Base-by-base conservation (phyloP, 192 early-diverging fungal species). In the Umbelopsis ramanniana region DNA sequence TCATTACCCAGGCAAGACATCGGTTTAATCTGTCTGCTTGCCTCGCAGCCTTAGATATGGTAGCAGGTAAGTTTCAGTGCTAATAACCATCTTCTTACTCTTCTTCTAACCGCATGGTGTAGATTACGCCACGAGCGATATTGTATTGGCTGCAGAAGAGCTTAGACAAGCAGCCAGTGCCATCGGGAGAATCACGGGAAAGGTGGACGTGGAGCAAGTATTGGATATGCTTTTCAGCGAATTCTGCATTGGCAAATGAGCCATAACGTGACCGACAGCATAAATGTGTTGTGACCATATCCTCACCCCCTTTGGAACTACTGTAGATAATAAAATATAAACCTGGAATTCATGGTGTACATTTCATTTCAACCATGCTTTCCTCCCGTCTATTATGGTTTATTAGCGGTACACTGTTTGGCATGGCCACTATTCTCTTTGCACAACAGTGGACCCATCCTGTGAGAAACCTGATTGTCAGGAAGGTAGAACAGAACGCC, bases 221-320 rank as follows among this genome's bases (percentile, higher is more conserved):
- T 78, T 94, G 6, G 91, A 91, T 73, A 85, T 88, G 8, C 75
- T 94, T 26, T 94, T 94, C 76, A 79, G 88, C 40, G 82, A 90
- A 57, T 93, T 94, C 63, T 94, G 93, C 69, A 94, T 94, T 47
- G 93, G 93, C 19, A 94, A 94, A 81, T 89, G 57, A 63, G 17
- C 57, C 33, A 19, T 37, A 63, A 63, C 57, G 57, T 63, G 57
- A 63, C 57, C 57, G 26, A 14, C 57, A 37, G 57, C 29, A 17
- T 3, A 0, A 12, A 63, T 50, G 9, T 2, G 3, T 11, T 37
- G 57, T 63, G 57, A 63, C 33, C 57, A 63, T 12, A 14, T 14
- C 14, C 29, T 15, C 4, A 10, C 19, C 15, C 29, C 33, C 7
- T 63, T 26, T 14, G 57, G 15, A 37, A 19, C 14, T 54, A 22